Percentiles rank a stretch among this genome's conserved stretches.
Conservation (phyloP, 2,329 filamentous ascomycete genomes). For the Thielaviopsis musarum region DNA sequence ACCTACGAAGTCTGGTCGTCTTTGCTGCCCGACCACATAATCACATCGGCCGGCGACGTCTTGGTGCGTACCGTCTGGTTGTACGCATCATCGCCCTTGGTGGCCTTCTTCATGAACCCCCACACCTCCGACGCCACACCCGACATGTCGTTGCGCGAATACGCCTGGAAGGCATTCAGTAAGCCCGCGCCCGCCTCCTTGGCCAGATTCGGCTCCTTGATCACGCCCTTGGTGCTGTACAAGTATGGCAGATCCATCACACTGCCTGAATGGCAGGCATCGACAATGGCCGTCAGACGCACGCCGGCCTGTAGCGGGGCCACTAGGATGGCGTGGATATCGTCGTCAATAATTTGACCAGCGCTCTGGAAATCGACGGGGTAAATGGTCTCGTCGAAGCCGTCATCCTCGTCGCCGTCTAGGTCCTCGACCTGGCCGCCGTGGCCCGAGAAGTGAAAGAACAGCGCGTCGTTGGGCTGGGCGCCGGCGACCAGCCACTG, state of each 20-base stretch:
- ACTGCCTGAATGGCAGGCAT: constrained; percentile 66
- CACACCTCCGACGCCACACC: constrained; percentile 69
- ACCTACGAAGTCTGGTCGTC: constrained; percentile 73
- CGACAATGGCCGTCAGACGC: constrained; percentile 66
- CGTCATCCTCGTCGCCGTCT: constrained; percentile 63
- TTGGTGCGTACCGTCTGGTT: constrained; percentile 70
- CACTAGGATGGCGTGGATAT: constrained; percentile 67
- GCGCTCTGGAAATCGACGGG: constrained; percentile 53
- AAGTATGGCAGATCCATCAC: constrained; percentile 64
- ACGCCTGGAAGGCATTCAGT: constrained; percentile 56
- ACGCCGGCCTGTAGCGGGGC: constrained; percentile 64
- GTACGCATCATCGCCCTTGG: constrained; percentile 57
- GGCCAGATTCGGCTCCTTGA: constrained; percentile 68
- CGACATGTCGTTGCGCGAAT: constrained; percentile 67
- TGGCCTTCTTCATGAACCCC: constrained; percentile 56
- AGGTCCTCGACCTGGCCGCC: constrained; percentile 58
- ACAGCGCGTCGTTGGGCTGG: constrained; percentile 57
- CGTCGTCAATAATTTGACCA: constrained; percentile 64
- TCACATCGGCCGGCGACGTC: constrained; percentile 84
- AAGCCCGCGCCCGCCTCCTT: constrained; percentile 63
- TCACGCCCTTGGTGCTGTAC: constrained; percentile 62
- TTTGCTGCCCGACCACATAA: constrained; percentile 97
- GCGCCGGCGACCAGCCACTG: constrained; percentile 58
- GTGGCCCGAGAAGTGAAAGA: constrained; percentile 64
- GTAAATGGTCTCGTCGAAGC: constrained; percentile 64